Base-by-base conservation (phyloP, 2,329 filamentous ascomycete species). In the Colletotrichum tanaceti region DNA sequence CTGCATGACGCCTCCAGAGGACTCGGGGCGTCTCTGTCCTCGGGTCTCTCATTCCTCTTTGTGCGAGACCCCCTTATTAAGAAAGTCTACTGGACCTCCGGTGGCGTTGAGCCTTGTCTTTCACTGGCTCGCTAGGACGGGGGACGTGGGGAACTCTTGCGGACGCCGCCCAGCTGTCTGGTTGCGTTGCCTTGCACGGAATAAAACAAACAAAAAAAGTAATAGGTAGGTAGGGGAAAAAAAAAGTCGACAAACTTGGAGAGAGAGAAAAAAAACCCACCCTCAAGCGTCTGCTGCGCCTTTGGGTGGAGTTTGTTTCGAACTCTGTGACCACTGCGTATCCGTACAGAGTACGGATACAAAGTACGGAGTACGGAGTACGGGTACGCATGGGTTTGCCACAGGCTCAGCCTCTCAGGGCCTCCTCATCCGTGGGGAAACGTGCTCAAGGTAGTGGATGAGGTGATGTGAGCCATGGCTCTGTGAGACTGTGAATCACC, bases 401-500 rank as follows among this genome's bases (percentile, higher is more conserved):
- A 24, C 38, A 41, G 16, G 50, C n/a, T n/a, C n/a, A n/a, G n/a
- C n/a, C n/a, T n/a, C 9, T 32, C 28, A 32, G 28, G 28, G 6
- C 20, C 24, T 58, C 46, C 35, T 58, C 58, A 53, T 67, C 54
- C 58, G 53, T 59, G 57, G 57, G 59, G 53, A 69, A 71, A 71
- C 69, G 69, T 70, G 66, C 65, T 66, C 66, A 53, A 22, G 58
- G 47, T 43, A 62, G 66, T 71, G 69, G 66, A 70, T 71, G 66
- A 65, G 58, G 66, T 65, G 69, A 71, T 63, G 59, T 24, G 39
- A 43, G 9, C 47, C 32, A 20, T 20, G 14, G 62, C 35, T 38
- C 32, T 55, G 44, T 53, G 35, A 44, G 60, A 38, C 32, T 55
- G 44, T 53, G 35, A 44, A 63, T 52, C 47, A 70, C 58, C 28